Evolutionary conservation across 345 rosid genomes (phyloP), one percentile per base, ranked within the genome.

Genomic region (Arabis hirsuta): DNA sequence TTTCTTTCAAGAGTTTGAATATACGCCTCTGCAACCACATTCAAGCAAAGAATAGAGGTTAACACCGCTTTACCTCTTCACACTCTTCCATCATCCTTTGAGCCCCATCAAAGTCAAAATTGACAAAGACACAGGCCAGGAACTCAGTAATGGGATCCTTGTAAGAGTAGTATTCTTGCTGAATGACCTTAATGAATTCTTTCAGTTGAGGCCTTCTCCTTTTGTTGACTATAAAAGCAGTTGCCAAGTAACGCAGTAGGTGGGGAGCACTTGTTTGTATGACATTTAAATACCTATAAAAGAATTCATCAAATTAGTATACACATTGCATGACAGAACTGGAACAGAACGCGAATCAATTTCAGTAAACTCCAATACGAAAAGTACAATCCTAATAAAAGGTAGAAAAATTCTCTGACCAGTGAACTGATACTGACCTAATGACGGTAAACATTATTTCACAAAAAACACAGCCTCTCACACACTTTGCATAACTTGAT

Each of bases 261-360:
- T 96, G 98, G 16, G 99, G 98, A 62, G 99, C 91, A 82, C 82
- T 92, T 64, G 98, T 90, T 78, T 96, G 99, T 27, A 96, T 96
- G 75, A 96, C 94, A 82, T 92, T 92, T 41, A 96, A 84, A 79
- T 96, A 92, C 83, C 99, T 90, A 66, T 34, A 76, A 42, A 10
- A 10, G 16, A 71, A 8, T n/a, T n/a, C n/a, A 32, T 29, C 34
- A 32, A 34, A 56, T 76, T n/a, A 70, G 71, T 2, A 41, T 48
- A 52, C 56, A 50, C n/a, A n/a, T n/a, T n/a, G n/a, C n/a, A n/a
- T n/a, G n/a, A n/a, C n/a, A n/a, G n/a, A n/a, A n/a, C n/a, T 31
- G 22, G 4, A 12, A 13, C 5, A 13, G 1, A 43, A 43, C 12
- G 7, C n/a, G 7, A 13, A 43, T 43, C 47, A 43, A 12, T 5